Evolutionary conservation across 1,139 yeast species (phyloP).

Genomic region (Diutina siamensis): DNA sequence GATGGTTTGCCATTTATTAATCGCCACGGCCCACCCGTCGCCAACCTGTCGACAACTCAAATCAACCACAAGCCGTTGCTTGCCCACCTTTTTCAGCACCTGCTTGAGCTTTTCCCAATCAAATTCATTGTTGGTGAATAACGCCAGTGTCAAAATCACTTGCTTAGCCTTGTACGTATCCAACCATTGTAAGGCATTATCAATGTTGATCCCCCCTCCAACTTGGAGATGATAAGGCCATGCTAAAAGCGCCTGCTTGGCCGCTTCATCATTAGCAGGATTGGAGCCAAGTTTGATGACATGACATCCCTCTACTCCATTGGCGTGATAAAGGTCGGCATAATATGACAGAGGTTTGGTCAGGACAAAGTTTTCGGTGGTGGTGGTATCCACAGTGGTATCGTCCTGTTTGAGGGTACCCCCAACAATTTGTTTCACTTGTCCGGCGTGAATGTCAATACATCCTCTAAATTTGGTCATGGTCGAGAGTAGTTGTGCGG

Average conservation of each 20-base stretch:
- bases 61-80: conserved; percentile 68
- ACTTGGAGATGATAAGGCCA: conserved; percentile 75
- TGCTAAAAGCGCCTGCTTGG: conserved; percentile 55
- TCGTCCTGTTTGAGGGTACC: conserved; percentile 64
- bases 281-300: conserved; percentile 81
- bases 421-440: conserved; percentile 94
- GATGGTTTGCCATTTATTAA: conserved; percentile 92
- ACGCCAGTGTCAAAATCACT: conserved; percentile 87
- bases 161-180: conserved; percentile 53
- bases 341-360: conserved; percentile 64
- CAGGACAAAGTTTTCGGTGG: conserved; percentile 74
- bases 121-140: conserved; percentile 52
- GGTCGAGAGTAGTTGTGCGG: background rate
- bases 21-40: conserved; percentile 77
- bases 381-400: conserved; percentile 15
- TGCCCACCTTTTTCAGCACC: conserved; percentile 46
- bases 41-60: conserved; percentile 62
- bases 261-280: conserved; percentile 72
- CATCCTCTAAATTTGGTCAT: conserved; percentile 94
- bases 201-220: conserved; percentile 81
- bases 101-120: conserved; percentile 40
- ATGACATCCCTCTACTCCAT: conserved; percentile 66
- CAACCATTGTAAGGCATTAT: conserved; percentile 71
- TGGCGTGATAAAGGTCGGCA: conserved; percentile 53
- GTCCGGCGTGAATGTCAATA: conserved; percentile 88